These are phyloP conservation scores for Vittaforma corneae DNA, from an alignment of 371 early-diverging fungal genomes.

Conservation along the genomic window DNA sequence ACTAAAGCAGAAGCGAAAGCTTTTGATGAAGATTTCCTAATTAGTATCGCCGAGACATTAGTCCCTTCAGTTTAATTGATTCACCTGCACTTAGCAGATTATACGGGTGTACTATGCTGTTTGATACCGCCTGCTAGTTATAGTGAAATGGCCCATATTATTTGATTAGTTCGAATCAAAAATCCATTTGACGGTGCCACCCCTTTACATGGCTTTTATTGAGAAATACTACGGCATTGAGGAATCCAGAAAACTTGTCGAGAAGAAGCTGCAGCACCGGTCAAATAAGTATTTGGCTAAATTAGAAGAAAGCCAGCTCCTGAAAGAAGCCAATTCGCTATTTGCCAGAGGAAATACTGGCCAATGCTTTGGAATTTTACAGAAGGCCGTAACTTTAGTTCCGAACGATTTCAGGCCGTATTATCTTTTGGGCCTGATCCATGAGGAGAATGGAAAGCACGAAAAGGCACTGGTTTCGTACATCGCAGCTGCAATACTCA, in stretches of 20 bases:
- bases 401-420: conserved; percentile 49
- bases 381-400: conserved; percentile 38
- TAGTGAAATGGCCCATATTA: too few species aligned
- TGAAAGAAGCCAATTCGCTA: conserved; percentile 47
- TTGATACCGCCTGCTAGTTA: too few species aligned
- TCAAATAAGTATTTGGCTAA: conserved; percentile 15
- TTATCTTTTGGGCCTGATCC: conserved; percentile 67
- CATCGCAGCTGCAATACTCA: conserved; percentile 76
- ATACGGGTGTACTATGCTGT: too few species aligned
- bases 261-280: conserved; percentile 24
- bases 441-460: conserved; percentile 70
- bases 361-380: conserved; percentile 35
- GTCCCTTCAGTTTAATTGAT: too few species aligned
- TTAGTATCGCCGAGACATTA: too few species aligned
- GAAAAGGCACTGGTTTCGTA: conserved; percentile 67
- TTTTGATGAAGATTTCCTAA: too few species aligned
- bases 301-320: conserved; percentile 31
- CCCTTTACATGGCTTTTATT: conserved; percentile 10
- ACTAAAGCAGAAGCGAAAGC: too few species aligned
- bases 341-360: conserved; percentile 47
- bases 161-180: too few species aligned
- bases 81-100: too few species aligned
- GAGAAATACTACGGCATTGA: conserved; percentile 22
- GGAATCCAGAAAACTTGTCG: conserved; percentile 4
- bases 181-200: too few species aligned